Base-by-base conservation (phyloP, 352 stramenopile species). In the Globisporangium cylindrosporum region DNA sequence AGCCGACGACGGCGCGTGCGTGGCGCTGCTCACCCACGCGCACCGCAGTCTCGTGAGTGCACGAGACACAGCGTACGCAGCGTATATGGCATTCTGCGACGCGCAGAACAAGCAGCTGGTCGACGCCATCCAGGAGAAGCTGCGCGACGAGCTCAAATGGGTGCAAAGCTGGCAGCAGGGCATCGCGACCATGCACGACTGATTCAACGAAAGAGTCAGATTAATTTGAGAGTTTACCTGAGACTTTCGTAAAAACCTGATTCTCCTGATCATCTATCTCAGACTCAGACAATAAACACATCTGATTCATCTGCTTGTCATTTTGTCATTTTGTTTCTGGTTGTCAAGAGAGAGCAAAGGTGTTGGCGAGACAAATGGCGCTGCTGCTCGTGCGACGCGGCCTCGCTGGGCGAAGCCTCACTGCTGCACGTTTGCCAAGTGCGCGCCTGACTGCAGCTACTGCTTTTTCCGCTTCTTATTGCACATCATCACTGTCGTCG, bases 61-160 rank as follows among this genome's bases (percentile, higher is more conserved):
- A 18, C 79, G 84, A 57, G 77, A 93, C 27, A 54, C 67, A 25
- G 69, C 66, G n/a, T 81, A 90, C 56, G 60, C 71, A 24, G 54
- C 72, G 32, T 91, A 78, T 61, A 59, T 64, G 0, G 24, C n/a
- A 0, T 81, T 82, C 32, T 80, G 74, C 43, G 29, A 38, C 2
- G 48, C 61, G 0, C 61, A 72, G 64, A 70, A 55, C 64, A 36
- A 67, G 1, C 59, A 66, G 27, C 59, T 79, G 8, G 59, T 79
- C 2, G 60, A 38, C 5, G 25, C 55, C 22, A 46, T 83, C 3
- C 75, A 85, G 34, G 80, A 91, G 67, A 68, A 75, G 8, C 64
- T 89, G 29, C 62, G 81, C 32, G 82, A 91, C 67, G 82, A 89
- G 68, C 60, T 84, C 60, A 91, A 87, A 48, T 85, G 79, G 77